Evolutionary conservation across 2,329 filamentous ascomycete species (phyloP).

Genomic region (Lecanicillium sp.): DNA sequence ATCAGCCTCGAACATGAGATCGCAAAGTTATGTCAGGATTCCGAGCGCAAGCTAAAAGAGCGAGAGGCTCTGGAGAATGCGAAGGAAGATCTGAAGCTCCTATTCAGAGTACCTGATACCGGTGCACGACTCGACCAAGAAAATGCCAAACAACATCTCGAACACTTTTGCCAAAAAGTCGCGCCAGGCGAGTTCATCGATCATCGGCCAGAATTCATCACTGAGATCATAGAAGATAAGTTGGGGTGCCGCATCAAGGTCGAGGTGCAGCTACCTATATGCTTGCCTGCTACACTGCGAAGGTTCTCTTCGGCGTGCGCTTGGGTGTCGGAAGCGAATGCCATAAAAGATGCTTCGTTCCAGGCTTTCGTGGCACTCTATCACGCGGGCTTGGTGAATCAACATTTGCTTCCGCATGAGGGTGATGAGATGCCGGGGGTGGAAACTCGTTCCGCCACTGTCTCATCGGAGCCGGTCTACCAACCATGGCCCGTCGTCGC

Average conservation of each 20-base stretch:
- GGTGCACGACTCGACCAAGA: conserved; percentile 62
- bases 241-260: conserved; percentile 34
- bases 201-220: conserved; percentile 59
- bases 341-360: conserved; percentile 74
- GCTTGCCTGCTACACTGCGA: conserved; percentile 42
- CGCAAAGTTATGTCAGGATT: conserved; percentile 59
- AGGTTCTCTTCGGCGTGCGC: conserved; percentile 12
- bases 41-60: conserved; percentile 41
- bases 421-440: conserved; percentile 29
- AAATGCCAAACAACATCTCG: conserved; percentile 65
- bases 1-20: conserved; percentile 63
- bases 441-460: conserved; percentile 25
- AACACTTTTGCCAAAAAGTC: conserved; percentile 68
- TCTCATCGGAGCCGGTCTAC: conserved; percentile 27
- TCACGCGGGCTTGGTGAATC: conserved; percentile 61
- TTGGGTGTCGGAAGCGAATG: conserved; percentile 65
- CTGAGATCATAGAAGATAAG: conserved; percentile 27
- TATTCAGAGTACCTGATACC: conserved; percentile 31
- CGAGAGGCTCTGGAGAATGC: conserved; percentile 39
- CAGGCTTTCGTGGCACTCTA: conserved; percentile 68
- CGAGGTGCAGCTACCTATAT: conserved; percentile 62
- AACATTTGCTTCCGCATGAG: conserved; percentile 63
- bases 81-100: conserved; percentile 13
- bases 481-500: conserved; percentile 40
- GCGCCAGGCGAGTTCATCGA: conserved; percentile 52